phyloP scores from a whole-genome alignment of 164 flowering plant genomes.

The Brasenia schreberi region DNA sequence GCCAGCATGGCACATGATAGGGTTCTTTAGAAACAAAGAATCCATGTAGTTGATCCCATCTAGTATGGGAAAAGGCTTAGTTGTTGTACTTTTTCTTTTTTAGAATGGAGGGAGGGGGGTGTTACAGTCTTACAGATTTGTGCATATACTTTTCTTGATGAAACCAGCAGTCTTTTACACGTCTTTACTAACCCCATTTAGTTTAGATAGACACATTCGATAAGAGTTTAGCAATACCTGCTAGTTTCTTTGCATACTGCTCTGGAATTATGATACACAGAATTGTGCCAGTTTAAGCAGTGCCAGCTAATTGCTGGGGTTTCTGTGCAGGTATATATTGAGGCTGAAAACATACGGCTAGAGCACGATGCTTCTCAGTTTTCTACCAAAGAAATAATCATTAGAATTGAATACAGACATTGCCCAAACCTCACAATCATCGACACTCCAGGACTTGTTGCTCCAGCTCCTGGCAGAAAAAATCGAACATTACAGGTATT shows the following conservation, averaged over 20 bases:
- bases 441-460: constrained; percentile 94
- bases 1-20: too few species aligned
- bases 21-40: too few species aligned
- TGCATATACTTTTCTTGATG: too few species aligned
- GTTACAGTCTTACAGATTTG: too few species aligned
- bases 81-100: too few species aligned
- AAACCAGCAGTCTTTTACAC: too few species aligned
- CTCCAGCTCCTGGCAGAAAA: constrained; percentile 92
- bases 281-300: neutral
- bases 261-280: too few species aligned
- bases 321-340: constrained; percentile 60
- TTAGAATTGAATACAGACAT: constrained; percentile 65
- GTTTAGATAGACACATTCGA: too few species aligned
- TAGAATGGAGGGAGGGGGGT: too few species aligned
- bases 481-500: constrained; percentile 65
- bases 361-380: constrained; percentile 72
- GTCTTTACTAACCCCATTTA: too few species aligned
- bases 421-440: constrained; percentile 95
- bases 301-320: neutral
- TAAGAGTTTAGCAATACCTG: neutral
- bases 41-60: too few species aligned
- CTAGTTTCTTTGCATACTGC: neutral
- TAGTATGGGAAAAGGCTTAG: too few species aligned
- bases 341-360: constrained; percentile 92
- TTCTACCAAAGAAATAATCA: constrained; percentile 75